Base-by-base conservation (phyloP, 2,329 filamentous ascomycete species). In the Phoma sp. region DNA sequence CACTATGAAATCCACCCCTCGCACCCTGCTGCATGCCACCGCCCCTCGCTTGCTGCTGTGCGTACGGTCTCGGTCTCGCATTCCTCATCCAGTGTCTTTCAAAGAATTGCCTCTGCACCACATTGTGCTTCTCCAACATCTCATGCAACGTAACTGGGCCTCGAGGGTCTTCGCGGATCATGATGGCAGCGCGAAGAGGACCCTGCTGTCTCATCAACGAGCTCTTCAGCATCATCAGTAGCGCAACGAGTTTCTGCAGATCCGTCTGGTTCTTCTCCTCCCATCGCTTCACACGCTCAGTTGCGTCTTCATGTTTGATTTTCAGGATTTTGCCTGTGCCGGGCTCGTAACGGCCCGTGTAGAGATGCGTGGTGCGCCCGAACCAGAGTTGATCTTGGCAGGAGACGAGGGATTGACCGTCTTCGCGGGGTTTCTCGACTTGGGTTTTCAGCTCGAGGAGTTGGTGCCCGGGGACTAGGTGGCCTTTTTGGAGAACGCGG, bases 301-400 rank as follows among this genome's bases (percentile, higher is more conserved):
- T 60, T 0, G 62, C 59, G 5, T 65, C 42, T 47, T 66, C 60
- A 5, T 56, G 42, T 30, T 59, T 67, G 28, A 66, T 40, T 1
- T 47, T 51, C 10, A 45, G 29, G 3, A 66, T 42, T 10, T 47
- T 50, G 1, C 65, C 59, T 0, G 60, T 61, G 4, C 38, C 57
- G 10, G 33, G 34, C 11, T 60, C 42, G 28, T 68, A 70, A 2
- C 54, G 58, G 0, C 61, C 67, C 0, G 62, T 68, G 53, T 65
- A 63, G 1, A 71, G 46, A 15, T 68, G 54, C 15, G 57, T 49
- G 0, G 68, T 72, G 10, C 68, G 66, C 2, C 68, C 68, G 46
- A 72, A 72, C 68, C 68, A 72, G 9, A 72, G 60, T 26, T 71
- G 67, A 28, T 71, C 68, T 39, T 60, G 57, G 34, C 68, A 70